These are phyloP conservation scores for Naumovozyma castellii DNA, from an alignment of 805 yeast species.

Conservation along the genomic window DNA sequence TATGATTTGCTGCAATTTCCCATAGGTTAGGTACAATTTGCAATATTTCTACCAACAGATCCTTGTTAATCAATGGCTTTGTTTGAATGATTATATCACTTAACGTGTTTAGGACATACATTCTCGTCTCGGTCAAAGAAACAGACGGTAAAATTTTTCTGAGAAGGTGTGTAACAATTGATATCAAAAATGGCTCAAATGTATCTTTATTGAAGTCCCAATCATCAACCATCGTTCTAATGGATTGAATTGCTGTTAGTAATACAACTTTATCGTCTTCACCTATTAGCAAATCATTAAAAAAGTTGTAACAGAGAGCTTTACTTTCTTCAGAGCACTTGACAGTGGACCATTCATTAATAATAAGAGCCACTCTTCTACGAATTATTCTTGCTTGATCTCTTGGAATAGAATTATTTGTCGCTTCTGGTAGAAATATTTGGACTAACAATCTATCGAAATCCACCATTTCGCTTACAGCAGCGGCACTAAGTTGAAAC, in stretches of 20 bases:
- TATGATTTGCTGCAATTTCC: constrained; percentile 42
- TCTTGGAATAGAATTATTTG: constrained; percentile 29
- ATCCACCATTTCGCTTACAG: constrained; percentile 55
- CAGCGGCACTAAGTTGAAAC: constrained; percentile 67
- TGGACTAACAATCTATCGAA: constrained; percentile 54
- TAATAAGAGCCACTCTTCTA: constrained; percentile 66
- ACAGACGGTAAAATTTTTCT: constrained; percentile 39
- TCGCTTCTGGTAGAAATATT: constrained; percentile 56
- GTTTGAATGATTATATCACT: constrained; percentile 53
- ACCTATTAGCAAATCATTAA: constrained; percentile 40
- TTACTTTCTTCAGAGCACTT: constrained; percentile 53
- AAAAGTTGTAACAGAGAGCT: constrained; percentile 47
- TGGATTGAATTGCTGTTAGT: constrained; percentile 61
- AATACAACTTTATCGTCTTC: constrained; percentile 73
- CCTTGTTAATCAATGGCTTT: constrained; percentile 50
- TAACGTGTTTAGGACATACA: constrained; percentile 61
- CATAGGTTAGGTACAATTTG: constrained; percentile 63
- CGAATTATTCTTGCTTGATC: constrained; percentile 54
- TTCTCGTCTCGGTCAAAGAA: constrained; percentile 61
- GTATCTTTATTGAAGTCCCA: constrained; percentile 70
- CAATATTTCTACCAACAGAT: constrained; percentile 43
- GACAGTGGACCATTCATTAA: constrained; percentile 72
- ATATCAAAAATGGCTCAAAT: constrained; percentile 56
- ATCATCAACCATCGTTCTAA: constrained; percentile 65
- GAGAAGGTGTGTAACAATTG: constrained; percentile 42